A percentile compares a stretch with the other conserved stretches of the same genome.
phyloP scores from a whole-genome alignment of 371 early-diverging fungal genomes.

The Mortierella sp. region DNA sequence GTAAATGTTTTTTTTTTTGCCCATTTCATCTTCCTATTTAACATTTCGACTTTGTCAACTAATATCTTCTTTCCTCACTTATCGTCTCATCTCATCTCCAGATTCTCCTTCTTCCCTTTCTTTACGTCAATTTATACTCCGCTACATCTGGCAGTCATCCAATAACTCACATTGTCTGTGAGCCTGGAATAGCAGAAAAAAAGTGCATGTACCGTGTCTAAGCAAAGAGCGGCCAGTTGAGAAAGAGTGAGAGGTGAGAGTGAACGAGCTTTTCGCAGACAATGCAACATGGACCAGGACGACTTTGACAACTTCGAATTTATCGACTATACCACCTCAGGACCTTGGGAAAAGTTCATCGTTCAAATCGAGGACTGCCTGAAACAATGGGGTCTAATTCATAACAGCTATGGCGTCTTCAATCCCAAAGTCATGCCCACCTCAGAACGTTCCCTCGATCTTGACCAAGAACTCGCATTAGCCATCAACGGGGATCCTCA shows the following conservation, averaged over 20 bases:
- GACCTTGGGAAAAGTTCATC: constrained; percentile 57
- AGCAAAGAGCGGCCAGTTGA: neutral
- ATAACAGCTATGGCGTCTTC: constrained; percentile 39
- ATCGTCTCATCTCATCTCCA: neutral
- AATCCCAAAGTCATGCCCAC: constrained; percentile 46
- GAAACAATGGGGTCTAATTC: constrained; percentile 46
- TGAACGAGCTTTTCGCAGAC: constrained; percentile 58
- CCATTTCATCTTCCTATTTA: no score
- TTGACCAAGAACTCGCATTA: constrained; percentile 43
- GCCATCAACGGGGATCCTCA: constrained; percentile 54
- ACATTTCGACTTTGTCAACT: no score
- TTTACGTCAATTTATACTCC: neutral
- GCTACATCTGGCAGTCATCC: neutral
- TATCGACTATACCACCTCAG: constrained; percentile 55
- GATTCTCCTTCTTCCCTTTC: constrained; percentile 3
- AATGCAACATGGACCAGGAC: constrained; percentile 25
- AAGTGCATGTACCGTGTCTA: neutral
- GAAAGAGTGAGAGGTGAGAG: neutral
- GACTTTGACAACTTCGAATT: constrained; percentile 58
- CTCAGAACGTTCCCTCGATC: constrained; percentile 10
- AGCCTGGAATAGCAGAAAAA: neutral
- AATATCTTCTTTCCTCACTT: neutral
- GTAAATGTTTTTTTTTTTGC: neutral
- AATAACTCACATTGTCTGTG: neutral
- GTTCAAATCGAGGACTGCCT: constrained; percentile 52